Evolutionary conservation across 176 grass and related monocot species (phyloP), one percentile per base, ranked within the genome.

Genomic region (Secale cereale): DNA sequence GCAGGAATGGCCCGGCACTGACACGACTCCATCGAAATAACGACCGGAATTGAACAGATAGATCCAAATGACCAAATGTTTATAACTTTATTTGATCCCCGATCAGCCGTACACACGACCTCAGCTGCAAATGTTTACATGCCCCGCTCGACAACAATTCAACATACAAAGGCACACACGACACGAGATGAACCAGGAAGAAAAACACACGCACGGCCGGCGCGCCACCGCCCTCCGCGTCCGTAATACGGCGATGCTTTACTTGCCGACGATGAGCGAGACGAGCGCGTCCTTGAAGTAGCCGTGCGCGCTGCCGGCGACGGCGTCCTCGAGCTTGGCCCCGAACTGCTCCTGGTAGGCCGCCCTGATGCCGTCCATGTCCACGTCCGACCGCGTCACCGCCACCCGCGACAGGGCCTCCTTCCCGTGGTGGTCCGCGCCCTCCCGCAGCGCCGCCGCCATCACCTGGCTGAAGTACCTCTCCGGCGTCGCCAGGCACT

Each of bases 381-480:
- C 97, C 13, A 79, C 81, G 83, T 98, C 97, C 14, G 93, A 88
- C 81, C 93, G 69, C 15, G 93, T 90, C 32, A 98, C 97, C 16
- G 86, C 89, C 64, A 94, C 97, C 65, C 93, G 60, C 6, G 91
- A 79, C 27, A 98, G 81, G 11, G 91, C 89, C 31, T 95, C 93
- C 30, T 93, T 95, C 15, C 26, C 81, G 57, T 72, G 83, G 56
- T 77, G 23, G 78, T 73, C 91, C 4, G 93, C 89, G 39, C 80
- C 91, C 22, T 98, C 92, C 26, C 78, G 70, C 20, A 94, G 83
- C 74, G 85, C 83, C 11, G 20, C 85, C 15, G 75, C 82, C 2
- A 95, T 86, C 78, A 95, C 96, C 87, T 93, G 83, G 85, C 93
- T 90, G 92, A 98, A 98, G 83, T 95, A 95, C 46, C 12, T 81